Conservation (phyloP, 768 basidiomycete species). For the Lactarius tabidus region DNA sequence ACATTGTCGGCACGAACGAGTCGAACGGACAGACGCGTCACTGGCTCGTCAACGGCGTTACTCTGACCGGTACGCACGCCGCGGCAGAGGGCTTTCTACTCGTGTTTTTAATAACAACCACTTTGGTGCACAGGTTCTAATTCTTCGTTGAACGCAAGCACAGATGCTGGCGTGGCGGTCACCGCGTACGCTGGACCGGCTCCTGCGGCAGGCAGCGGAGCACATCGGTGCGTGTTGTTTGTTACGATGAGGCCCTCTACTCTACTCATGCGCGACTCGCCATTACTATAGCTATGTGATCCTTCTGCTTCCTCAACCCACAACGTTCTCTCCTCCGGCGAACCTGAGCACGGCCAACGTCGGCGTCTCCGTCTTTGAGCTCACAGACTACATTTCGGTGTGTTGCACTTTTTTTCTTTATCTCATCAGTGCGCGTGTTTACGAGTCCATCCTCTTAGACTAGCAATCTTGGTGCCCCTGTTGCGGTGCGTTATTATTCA, state of each 20-base stretch:
- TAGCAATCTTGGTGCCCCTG: slow-evolving; percentile 52
- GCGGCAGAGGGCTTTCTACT: too few species aligned
- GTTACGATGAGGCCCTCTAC: not conserved
- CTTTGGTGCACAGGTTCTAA: slow-evolving; percentile 9
- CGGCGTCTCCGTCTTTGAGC: slow-evolving; percentile 52
- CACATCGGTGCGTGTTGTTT: slow-evolving; percentile 56
- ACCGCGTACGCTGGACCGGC: slow-evolving; percentile 70
- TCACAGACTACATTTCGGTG: slow-evolving; percentile 55
- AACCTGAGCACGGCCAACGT: slow-evolving; percentile 48
- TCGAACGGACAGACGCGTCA: slow-evolving; percentile 63
- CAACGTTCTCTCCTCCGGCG: slow-evolving; percentile 55
- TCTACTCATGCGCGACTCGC: not conserved
- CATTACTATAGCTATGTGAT: slow-evolving; percentile 54
- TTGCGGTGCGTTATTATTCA: slow-evolving; percentile 45
- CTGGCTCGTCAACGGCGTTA: slow-evolving; percentile 73
- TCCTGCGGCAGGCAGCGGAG: slow-evolving; percentile 63
- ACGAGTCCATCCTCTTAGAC: slow-evolving; percentile 29
- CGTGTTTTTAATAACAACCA: not conserved
- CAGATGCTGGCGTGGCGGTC: slow-evolving; percentile 44
- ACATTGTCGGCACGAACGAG: slow-evolving; percentile 57
- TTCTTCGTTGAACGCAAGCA: slow-evolving; percentile 34
- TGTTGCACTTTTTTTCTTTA: slow-evolving; percentile 18
- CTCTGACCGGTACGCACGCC: slow-evolving; percentile 39
- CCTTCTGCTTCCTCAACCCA: slow-evolving; percentile 60
- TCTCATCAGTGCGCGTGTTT: not conserved